A percentile compares a stretch with the other conserved stretches of the same genome.
These are phyloP conservation scores for Trichoderma endophyticum DNA, from an alignment of 2,329 filamentous ascomycete species.

Conservation along the genomic window DNA sequence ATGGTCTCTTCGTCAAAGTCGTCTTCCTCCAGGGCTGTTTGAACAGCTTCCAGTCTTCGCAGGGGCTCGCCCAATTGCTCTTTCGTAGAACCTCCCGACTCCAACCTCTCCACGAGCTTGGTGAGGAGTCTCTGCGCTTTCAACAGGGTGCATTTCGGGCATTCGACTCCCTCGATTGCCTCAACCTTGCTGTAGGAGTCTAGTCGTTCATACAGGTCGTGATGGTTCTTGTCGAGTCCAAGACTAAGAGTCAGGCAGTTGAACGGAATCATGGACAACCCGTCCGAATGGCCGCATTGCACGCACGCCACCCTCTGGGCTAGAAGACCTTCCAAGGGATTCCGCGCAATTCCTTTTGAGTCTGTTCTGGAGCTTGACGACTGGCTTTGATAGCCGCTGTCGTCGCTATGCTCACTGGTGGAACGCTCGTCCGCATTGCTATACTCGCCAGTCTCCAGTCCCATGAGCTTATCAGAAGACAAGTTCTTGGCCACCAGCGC, in stretches of 20 bases:
- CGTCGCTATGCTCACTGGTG: conserved; percentile 51
- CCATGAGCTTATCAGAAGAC: neutral
- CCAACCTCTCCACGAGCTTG: conserved; percentile 43
- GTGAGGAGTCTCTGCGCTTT: conserved; percentile 49
- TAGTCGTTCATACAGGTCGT: conserved; percentile 74
- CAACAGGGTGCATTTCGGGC: conserved; percentile 82
- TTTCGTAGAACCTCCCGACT: conserved; percentile 37
- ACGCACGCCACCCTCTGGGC: conserved; percentile 89
- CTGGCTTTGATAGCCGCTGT: conserved; percentile 55
- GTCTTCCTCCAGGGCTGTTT: conserved; percentile 71
- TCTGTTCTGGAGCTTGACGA: conserved; percentile 37
- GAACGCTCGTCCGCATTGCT: conserved; percentile 39
- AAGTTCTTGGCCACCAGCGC: conserved; percentile 41
- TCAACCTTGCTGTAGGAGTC: conserved; percentile 84
- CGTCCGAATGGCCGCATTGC: conserved; percentile 80
- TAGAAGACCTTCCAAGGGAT: conserved; percentile 81
- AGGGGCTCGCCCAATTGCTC: conserved; percentile 50
- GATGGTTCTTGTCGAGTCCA: conserved; percentile 56
- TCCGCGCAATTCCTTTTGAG: conserved; percentile 48
- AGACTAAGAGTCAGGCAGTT: conserved; percentile 88
- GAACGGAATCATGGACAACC: conserved; percentile 86
- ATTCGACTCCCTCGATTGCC: conserved; percentile 84
- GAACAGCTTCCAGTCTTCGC: conserved; percentile 62
- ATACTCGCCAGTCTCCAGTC: conserved; percentile 2
- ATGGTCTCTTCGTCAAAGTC: conserved; percentile 72